These are phyloP conservation scores for Amphicarpaea edgeworthii DNA, from an alignment of 306 rosid species.

Conservation along the genomic window DNA sequence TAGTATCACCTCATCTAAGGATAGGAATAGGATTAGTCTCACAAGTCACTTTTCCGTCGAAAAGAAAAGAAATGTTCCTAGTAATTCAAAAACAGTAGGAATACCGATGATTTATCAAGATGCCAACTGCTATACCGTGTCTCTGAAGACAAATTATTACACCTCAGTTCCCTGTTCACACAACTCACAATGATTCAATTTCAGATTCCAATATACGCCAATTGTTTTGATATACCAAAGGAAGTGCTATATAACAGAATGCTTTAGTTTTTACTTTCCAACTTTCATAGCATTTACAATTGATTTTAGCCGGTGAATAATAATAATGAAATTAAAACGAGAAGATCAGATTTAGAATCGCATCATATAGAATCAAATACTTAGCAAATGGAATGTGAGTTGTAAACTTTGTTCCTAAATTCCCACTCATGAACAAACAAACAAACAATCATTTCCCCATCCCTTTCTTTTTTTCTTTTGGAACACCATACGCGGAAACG, in stretches of 20 bases:
- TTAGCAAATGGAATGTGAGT: constrained; percentile 47
- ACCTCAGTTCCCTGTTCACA: neutral
- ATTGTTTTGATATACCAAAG: neutral
- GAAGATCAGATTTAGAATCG: constrained; percentile 8
- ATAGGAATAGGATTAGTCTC: no score
- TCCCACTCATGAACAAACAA: constrained; percentile 42
- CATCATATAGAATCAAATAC: neutral
- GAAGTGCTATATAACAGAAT: neutral
- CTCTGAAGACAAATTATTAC: neutral
- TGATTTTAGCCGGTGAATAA: neutral
- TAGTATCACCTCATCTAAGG: neutral
- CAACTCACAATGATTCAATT: constrained; percentile 2
- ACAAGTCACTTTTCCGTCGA: neutral
- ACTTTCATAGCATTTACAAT: no score
- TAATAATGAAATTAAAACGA: neutral
- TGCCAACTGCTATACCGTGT: constrained; percentile 17
- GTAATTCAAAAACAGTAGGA: neutral
- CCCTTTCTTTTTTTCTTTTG: constrained; percentile 42
- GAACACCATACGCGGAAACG: constrained; percentile 46
- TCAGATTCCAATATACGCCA: neutral
- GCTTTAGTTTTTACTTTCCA: neutral
- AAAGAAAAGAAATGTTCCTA: neutral
- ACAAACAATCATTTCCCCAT: constrained; percentile 47
- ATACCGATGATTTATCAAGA: neutral
- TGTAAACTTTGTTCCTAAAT: constrained; percentile 53